Evolutionary conservation across 169 alveolate species (phyloP).

Genomic region (Eimeria necatrix): DNA sequence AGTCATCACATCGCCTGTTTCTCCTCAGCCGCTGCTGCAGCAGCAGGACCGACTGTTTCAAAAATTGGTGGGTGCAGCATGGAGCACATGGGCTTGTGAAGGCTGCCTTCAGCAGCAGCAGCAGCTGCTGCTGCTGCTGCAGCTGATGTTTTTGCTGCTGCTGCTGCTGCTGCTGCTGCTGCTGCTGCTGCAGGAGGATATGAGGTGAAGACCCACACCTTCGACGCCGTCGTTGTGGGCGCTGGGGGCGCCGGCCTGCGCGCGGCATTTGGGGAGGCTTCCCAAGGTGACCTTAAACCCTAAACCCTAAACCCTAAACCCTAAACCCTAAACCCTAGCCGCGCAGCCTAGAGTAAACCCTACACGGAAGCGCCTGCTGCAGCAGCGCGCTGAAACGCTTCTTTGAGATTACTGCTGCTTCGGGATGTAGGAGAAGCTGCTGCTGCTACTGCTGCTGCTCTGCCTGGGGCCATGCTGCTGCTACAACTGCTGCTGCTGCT

Average conservation of each 20-base stretch:
- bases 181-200: constrained; percentile 4
- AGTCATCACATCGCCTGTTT: neutral
- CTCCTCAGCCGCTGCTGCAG: neutral
- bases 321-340: neutral
- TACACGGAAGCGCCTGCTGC: neutral
- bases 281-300: constrained; percentile 42
- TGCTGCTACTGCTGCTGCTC: neutral
- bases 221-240: constrained; percentile 98
- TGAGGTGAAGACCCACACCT: constrained; percentile 89
- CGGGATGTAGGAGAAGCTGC: neutral
- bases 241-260: constrained; percentile 99
- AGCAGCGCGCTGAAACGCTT: neutral
- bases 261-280: constrained; percentile 96
- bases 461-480: neutral
- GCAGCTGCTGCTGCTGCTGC: neutral
- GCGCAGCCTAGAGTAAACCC: neutral
- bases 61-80: neutral
- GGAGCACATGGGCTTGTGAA: no score
- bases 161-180: neutral
- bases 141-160: no score
- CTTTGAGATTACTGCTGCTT: neutral
- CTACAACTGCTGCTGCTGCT: constrained; percentile 12
- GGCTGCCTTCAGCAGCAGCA: neutral
- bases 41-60: neutral
- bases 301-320: neutral